Percentiles rank a stretch among this genome's conserved stretches.
Conservation (phyloP, 176 grass and related monocot species). For the Carex littledalei region DNA sequence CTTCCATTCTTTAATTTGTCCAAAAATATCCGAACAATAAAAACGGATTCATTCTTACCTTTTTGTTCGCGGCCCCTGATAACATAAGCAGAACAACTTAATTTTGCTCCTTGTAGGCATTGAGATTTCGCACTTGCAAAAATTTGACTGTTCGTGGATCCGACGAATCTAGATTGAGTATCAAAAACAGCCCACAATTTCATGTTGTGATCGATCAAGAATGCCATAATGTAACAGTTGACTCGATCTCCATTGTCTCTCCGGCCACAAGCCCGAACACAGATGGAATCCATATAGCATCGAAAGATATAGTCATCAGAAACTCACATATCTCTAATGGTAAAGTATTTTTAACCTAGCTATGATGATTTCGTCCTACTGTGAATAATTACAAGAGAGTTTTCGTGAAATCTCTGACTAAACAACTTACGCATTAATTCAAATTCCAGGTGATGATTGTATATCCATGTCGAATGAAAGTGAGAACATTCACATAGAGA, state of each 20-base stretch:
- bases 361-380: neutral
- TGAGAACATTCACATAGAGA: conserved; percentile 11
- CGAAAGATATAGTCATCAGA: conserved; percentile 23
- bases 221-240: conserved; percentile 29
- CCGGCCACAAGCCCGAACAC: conserved; percentile 36
- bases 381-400: neutral
- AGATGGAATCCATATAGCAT: conserved; percentile 45
- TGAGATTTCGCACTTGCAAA: conserved; percentile 5
- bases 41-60: neutral
- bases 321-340: conserved; percentile 36
- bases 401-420: neutral
- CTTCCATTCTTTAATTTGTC: neutral
- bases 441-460: conserved; percentile 42
- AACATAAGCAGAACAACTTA: neutral
- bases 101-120: neutral
- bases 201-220: conserved; percentile 36
- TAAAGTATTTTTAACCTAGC: neutral
- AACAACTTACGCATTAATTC: neutral
- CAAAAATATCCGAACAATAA: neutral
- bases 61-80: neutral
- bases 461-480: conserved; percentile 24
- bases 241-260: conserved; percentile 22
- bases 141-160: neutral
- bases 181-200: conserved; percentile 41
- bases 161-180: conserved; percentile 5